phyloP scores from a whole-genome alignment of 108 stramenopile genomes.

The Fistulifera pelliculosa region DNA sequence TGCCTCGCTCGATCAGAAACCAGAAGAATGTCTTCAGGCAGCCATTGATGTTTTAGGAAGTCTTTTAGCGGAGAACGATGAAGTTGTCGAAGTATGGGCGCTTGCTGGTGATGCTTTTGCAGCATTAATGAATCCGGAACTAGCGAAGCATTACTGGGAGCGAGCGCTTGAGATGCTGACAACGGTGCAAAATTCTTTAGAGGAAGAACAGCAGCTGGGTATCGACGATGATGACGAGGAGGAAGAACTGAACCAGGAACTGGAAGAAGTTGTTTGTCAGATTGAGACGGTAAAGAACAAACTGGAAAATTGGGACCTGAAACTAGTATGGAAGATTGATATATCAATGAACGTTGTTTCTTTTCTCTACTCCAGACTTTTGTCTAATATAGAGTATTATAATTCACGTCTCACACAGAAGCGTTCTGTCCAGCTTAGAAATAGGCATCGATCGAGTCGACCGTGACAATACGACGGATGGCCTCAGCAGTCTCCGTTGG shows the following conservation, averaged over 20 bases:
- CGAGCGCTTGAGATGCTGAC: conserved; percentile 61
- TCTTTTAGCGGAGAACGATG: conserved; percentile 81
- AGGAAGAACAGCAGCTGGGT: conserved; percentile 20
- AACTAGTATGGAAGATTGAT: too few relatives aligned
- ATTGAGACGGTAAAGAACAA: conserved; percentile 31
- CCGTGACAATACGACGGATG: conserved; percentile 61
- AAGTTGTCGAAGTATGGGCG: conserved; percentile 82
- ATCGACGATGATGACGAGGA: conserved; percentile 33
- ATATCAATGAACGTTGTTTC: too few relatives aligned
- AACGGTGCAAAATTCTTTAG: conserved; percentile 46
- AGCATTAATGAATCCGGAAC: conserved; percentile 30
- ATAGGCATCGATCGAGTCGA: conserved; percentile 74
- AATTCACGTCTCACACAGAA: neutral
- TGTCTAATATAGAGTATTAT: too few relatives aligned
- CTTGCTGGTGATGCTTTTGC: conserved; percentile 76
- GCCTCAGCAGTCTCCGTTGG: conserved; percentile 53
- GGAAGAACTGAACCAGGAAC: conserved; percentile 42
- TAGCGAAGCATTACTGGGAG: conserved; percentile 57
- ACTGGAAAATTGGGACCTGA: conserved; percentile 9
- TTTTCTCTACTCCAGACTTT: too few relatives aligned
- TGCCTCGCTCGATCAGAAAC: conserved; percentile 13
- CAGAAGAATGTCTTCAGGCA: conserved; percentile 42
- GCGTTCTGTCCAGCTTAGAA: conserved; percentile 33
- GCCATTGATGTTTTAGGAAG: conserved; percentile 77
- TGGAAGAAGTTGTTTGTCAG: conserved; percentile 41